Conservation (phyloP, 495 filamentous ascomycete species). For the Aspergillus leporis region DNA sequence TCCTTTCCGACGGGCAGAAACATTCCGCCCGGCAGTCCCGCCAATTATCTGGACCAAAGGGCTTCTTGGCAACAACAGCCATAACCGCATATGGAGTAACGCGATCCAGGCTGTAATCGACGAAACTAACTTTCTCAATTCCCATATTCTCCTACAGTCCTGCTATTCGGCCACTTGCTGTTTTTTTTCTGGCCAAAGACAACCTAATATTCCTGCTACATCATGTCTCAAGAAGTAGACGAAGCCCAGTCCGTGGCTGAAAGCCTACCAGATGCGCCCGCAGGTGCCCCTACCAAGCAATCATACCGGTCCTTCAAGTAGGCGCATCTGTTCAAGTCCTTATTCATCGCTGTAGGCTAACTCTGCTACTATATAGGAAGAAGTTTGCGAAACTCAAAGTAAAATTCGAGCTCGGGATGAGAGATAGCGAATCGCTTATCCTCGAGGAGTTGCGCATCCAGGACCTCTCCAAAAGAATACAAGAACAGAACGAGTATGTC, state of each 20-base stretch:
- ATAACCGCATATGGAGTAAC: constrained; percentile 5
- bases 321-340: constrained; percentile 2
- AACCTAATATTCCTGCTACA: constrained; percentile 6
- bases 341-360: constrained; percentile 3
- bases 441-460: constrained; percentile 75
- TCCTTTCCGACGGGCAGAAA: constrained; percentile 39
- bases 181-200: no score
- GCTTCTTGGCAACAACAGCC: constrained; percentile 12
- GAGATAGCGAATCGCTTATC: constrained; percentile 74
- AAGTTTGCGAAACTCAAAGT: constrained; percentile 94
- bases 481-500: constrained; percentile 81
- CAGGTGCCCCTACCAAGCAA: constrained; percentile 35
- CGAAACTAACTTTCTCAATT: neutral
- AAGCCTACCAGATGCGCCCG: constrained; percentile 35
- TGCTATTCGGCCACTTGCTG: no score
- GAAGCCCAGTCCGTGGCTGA: constrained; percentile 28
- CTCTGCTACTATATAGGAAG: constrained; percentile 61
- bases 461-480: constrained; percentile 72
- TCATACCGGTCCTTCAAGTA: constrained; percentile 49
- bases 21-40: constrained; percentile 20
- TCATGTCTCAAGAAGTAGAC: constrained; percentile 35
- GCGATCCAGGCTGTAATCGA: neutral
- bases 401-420: constrained; percentile 80
- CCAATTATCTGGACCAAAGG: constrained; percentile 6
- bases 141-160: neutral